Base-by-base conservation (phyloP, 2,329 filamentous ascomycete species). In the Trichoderma sp. region DNA sequence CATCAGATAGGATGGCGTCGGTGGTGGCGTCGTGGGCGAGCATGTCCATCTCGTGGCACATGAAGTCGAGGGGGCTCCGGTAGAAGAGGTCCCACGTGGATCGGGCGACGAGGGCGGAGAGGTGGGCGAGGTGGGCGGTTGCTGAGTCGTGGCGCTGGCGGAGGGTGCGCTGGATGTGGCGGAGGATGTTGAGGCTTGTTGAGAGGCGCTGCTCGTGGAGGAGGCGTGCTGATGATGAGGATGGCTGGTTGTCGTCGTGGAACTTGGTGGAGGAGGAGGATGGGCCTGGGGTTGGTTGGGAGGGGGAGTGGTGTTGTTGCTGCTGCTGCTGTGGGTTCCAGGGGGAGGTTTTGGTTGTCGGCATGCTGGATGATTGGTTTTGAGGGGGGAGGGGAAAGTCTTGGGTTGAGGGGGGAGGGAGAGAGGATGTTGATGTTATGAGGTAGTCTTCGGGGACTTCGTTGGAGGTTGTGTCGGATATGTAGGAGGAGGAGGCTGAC, bases 181-280 rank as follows among this genome's bases (percentile, higher is more conserved):
- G 59, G 6, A 66, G 52, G 52, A 54, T 48, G 41, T 58, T 48
- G 24, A 66, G 59, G 44, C 57, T 43, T 51, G 58, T 44, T 7
- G 50, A 61, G 24, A 61, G n/a, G 10, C 63, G 63, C 10, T 65
- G 56, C 24, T 61, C 26, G 19, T 26, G 47, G 3, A 43, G 34
- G 26, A 61, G 34, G 0, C 34, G 34, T 14, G 48, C 30, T 9
- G 30, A 7, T 19, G 52, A 24, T 9, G 45, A 52, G 24, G 48
- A 21, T 1, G 44, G 7, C 2, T 44, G 58, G 7, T 21, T 14
- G 21, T 24, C 21, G 21, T 24, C 21, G 21, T 24, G 7, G 19
- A 17, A 3, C 19, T 24, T 19, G 39, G 21, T 24, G 21, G 21
- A n/a, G 30, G 47, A 34, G 7, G 47, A 34, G 1, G 39, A 52